These are phyloP conservation scores for Penicillium sp. DNA, from an alignment of 2,329 filamentous ascomycete genomes.

Conservation along the genomic window DNA sequence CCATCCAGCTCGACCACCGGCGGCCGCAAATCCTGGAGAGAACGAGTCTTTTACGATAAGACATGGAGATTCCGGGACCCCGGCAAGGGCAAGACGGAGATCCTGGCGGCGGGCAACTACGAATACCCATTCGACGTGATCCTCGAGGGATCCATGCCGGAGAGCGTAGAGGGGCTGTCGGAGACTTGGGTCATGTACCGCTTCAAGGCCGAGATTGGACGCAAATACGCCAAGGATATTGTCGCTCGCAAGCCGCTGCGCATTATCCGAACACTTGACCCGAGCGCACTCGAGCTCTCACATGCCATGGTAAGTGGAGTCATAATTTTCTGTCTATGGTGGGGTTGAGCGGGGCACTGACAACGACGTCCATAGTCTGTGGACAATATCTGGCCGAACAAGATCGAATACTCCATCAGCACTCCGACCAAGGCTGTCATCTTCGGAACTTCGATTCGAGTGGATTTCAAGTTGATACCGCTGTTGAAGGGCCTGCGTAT, in stretches of 20 bases:
- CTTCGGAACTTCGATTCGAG: constrained; percentile 80
- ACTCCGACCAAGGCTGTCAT: constrained; percentile 93
- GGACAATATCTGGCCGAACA: constrained; percentile 97
- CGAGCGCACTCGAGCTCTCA: constrained; percentile 72
- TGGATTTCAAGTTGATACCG: constrained; percentile 85
- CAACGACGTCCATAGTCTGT: constrained; percentile 57
- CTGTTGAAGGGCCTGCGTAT: constrained; percentile 84
- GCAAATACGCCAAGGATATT: constrained; percentile 85
- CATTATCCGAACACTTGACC: constrained; percentile 73
- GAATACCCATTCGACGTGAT: constrained; percentile 78
- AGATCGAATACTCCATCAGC: constrained; percentile 91
- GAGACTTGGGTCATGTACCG: constrained; percentile 88
- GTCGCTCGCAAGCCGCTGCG: constrained; percentile 75
- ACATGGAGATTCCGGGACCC: constrained; percentile 67
- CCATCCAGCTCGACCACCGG: constrained; percentile 38
- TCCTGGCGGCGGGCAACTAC: constrained; percentile 72
- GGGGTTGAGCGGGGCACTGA: constrained; percentile 15
- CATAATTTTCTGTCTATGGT: not conserved
- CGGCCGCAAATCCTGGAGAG: constrained; percentile 41
- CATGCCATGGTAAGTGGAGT: constrained; percentile 70
- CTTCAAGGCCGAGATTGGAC: constrained; percentile 85
- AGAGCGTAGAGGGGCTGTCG: constrained; percentile 86
- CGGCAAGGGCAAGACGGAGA: constrained; percentile 51
- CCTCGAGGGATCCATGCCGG: constrained; percentile 67
- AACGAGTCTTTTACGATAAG: constrained; percentile 62